Evolutionary conservation across 495 filamentous ascomycete species (phyloP).

Genomic region (Penicillium ochrochloron): DNA sequence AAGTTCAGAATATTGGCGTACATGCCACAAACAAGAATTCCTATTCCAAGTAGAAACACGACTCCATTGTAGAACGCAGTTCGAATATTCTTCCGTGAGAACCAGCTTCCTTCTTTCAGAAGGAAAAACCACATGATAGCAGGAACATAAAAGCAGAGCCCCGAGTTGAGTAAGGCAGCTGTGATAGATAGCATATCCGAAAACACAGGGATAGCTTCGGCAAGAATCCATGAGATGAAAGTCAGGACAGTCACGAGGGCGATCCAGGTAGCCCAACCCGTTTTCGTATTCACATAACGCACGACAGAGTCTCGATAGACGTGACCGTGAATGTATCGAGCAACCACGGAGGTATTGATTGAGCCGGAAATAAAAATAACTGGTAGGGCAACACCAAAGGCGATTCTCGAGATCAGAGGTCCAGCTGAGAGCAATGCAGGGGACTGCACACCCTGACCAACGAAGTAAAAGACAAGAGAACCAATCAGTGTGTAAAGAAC

Average conservation of each 20-base stretch:
- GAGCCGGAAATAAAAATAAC: conserved; percentile 71
- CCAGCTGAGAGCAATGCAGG: conserved; percentile 70
- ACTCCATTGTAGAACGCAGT: conserved; percentile 23
- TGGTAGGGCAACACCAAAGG: conserved; percentile 73
- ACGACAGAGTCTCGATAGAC: conserved; percentile 54
- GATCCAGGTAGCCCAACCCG: conserved; percentile 61
- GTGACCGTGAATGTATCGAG: conserved; percentile 63
- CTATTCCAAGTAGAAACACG: conserved; percentile 41
- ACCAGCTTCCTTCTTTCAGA: conserved; percentile 43
- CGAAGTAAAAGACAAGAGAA: conserved; percentile 69
- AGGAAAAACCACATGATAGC: conserved; percentile 67
- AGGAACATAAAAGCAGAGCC: conserved; percentile 68
- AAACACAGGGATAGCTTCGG: conserved; percentile 71
- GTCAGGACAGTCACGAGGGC: conserved; percentile 58
- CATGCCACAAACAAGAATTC: conserved; percentile 56
- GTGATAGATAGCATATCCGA: conserved; percentile 62
- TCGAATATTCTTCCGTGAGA: conserved; percentile 28
- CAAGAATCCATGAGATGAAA: conserved; percentile 65
- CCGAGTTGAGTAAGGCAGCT: conserved; percentile 65
- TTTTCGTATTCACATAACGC: conserved; percentile 60
- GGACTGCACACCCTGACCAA: conserved; percentile 64
- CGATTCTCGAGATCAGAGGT: conserved; percentile 61
- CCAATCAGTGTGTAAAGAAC: conserved; percentile 69
- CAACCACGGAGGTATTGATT: conserved; percentile 62
- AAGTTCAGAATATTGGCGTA: conserved; percentile 61